Conservation (phyloP, 2,329 filamentous ascomycete species). For the Elsinoe fawcettii region DNA sequence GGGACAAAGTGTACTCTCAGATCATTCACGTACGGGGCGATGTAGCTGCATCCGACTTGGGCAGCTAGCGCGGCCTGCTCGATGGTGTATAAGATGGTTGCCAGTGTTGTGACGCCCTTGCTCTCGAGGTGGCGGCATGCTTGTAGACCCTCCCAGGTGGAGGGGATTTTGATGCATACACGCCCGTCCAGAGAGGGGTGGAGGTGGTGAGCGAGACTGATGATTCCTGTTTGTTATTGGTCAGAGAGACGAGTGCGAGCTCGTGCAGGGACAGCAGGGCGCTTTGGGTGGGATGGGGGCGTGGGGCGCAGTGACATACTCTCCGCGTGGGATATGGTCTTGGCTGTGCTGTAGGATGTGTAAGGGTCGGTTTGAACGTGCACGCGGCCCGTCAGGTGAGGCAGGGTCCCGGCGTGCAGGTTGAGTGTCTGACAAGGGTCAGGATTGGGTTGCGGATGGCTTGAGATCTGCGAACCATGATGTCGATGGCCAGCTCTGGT, state of each 20-base stretch:
- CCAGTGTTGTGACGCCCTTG: slow-evolving; percentile 50
- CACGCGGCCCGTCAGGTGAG: slow-evolving; percentile 15
- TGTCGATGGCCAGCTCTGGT: slow-evolving; percentile 16
- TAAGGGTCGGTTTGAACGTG: slow-evolving; percentile 19
- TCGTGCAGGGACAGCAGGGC: background rate
- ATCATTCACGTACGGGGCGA: slow-evolving; percentile 59
- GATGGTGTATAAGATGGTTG: slow-evolving; percentile 56
- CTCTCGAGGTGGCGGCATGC: slow-evolving; percentile 50
- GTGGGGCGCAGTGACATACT: slow-evolving; percentile 7
- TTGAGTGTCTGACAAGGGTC: background rate
- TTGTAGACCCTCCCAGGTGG: slow-evolving; percentile 56
- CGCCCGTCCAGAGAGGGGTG: slow-evolving; percentile 24
- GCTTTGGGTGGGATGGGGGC: background rate
- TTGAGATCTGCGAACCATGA: slow-evolving; percentile 15
- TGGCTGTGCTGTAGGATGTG: slow-evolving; percentile 15
- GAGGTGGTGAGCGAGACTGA: slow-evolving; percentile 12
- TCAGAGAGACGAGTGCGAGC: background rate
- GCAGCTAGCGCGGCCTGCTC: slow-evolving; percentile 53
- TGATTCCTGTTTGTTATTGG: slow-evolving; percentile 12
- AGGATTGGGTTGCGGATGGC: slow-evolving; percentile 5
- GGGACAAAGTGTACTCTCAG: slow-evolving; percentile 48
- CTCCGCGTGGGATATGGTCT: slow-evolving; percentile 16
- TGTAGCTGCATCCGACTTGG: slow-evolving; percentile 52
- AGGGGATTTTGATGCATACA: slow-evolving; percentile 56
- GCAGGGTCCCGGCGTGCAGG: background rate